A percentile compares a stretch with the other conserved stretches of the same genome.
phyloP scores from a whole-genome alignment of 2,329 filamentous ascomycete genomes.

The Stenocarpella maydis region DNA sequence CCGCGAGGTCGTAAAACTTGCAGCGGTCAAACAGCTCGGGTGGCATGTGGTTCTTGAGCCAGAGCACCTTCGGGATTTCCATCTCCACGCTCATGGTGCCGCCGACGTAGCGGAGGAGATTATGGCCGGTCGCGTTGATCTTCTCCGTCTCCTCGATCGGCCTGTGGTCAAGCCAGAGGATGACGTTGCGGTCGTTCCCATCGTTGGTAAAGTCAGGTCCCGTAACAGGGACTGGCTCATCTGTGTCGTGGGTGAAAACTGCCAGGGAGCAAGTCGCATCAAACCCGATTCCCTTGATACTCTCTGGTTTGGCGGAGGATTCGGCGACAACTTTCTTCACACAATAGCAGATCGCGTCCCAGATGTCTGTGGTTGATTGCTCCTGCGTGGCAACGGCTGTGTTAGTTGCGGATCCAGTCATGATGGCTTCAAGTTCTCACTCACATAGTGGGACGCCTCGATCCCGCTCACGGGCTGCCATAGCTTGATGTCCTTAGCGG shows the following conservation, averaged over 20 bases:
- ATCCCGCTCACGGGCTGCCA: slow-evolving; percentile 77
- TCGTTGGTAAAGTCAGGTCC: slow-evolving; percentile 84
- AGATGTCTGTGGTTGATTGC: slow-evolving; percentile 98
- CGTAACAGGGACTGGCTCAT: slow-evolving; percentile 91
- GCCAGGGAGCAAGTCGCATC: slow-evolving; percentile 98
- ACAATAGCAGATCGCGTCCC: slow-evolving; percentile 90
- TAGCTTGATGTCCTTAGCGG: slow-evolving; percentile 78
- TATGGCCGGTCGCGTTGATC: slow-evolving; percentile 93
- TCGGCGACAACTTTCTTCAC: slow-evolving; percentile 84
- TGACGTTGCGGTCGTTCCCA: slow-evolving; percentile 89
- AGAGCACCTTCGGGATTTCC: slow-evolving; percentile 98
- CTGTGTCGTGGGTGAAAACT: slow-evolving; percentile 87
- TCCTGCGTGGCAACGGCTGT: slow-evolving; percentile 61
- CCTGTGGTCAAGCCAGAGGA: slow-evolving; percentile 96
- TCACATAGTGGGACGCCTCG: slow-evolving; percentile 66
- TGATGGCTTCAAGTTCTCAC: slow-evolving; percentile 38
- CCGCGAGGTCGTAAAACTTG: slow-evolving; percentile 96
- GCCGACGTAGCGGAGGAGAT: slow-evolving; percentile 93
- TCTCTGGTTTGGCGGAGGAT: slow-evolving; percentile 77
- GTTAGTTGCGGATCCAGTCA: background rate
- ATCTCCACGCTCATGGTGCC: slow-evolving; percentile 99
- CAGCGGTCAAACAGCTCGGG: slow-evolving; percentile 87
- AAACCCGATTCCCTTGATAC: slow-evolving; percentile 91
- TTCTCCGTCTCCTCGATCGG: slow-evolving; percentile 89
- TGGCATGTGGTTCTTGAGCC: slow-evolving; percentile 99